These are phyloP conservation scores for Kernera saxatilis DNA, from an alignment of 345 rosid species.

Conservation along the genomic window DNA sequence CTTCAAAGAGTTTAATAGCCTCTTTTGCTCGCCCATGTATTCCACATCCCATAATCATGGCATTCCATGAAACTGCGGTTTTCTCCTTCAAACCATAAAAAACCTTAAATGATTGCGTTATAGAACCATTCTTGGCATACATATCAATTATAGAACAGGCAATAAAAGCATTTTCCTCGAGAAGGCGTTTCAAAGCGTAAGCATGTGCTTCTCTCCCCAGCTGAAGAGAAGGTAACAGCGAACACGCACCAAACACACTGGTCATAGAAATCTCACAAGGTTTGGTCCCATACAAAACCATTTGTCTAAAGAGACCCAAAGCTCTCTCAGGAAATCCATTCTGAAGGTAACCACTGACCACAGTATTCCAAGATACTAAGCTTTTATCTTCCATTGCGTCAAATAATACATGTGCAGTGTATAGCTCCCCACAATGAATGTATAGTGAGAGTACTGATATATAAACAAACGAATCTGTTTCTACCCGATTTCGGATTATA, in stretches of 20 bases:
- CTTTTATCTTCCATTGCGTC: constrained; percentile 41
- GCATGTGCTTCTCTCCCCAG: constrained; percentile 60
- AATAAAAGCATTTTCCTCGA: constrained; percentile 31
- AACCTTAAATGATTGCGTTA: constrained; percentile 37
- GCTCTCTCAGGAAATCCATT: constrained; percentile 48
- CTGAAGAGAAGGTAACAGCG: constrained; percentile 48
- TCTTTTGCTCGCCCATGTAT: constrained; percentile 50
- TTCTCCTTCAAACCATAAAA: constrained; percentile 37
- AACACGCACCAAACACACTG: constrained; percentile 47
- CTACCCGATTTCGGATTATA: constrained; percentile 43
- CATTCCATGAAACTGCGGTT: constrained; percentile 51
- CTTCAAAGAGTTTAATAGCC: constrained; percentile 50
- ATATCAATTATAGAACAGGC: constrained; percentile 57
- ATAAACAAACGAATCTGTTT: constrained; percentile 37
- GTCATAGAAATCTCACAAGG: constrained; percentile 42
- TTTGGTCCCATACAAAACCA: constrained; percentile 37
- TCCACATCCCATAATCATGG: constrained; percentile 60
- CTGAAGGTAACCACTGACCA: constrained; percentile 51
- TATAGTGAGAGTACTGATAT: constrained; percentile 55
- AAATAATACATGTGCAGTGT: constrained; percentile 41
- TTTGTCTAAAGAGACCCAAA: constrained; percentile 41
- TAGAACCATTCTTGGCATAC: constrained; percentile 61
- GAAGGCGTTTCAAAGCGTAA: constrained; percentile 40
- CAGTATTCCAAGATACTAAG: constrained; percentile 59
- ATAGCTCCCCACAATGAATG: constrained; percentile 40